These are phyloP conservation scores for Trametes hirsuta DNA, from an alignment of 1,284 basidiomycete genomes.

Conservation along the genomic window DNA sequence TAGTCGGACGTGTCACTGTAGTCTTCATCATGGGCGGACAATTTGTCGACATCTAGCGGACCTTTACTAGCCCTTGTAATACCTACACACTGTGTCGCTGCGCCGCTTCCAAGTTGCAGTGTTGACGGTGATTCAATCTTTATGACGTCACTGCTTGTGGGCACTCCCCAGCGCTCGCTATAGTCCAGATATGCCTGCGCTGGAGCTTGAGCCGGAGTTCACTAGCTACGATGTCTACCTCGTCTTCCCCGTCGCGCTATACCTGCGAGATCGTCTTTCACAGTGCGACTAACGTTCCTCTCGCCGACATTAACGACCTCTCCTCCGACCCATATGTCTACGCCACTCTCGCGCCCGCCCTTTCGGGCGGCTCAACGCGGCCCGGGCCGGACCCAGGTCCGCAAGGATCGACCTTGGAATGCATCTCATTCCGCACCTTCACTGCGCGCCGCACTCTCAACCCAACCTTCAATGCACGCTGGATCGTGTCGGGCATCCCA, in stretches of 20 bases:
- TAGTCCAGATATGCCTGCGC: not conserved
- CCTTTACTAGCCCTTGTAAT: too few species aligned
- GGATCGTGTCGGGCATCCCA: constrained; percentile 49
- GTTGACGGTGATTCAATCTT: too few species aligned
- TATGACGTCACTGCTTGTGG: not conserved
- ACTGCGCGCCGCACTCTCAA: constrained; percentile 41
- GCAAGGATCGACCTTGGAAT: constrained; percentile 25
- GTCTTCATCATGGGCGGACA: too few species aligned
- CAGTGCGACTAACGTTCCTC: constrained; percentile 42
- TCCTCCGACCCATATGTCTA: constrained; percentile 47
- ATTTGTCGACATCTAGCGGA: too few species aligned
- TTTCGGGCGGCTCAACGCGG: not conserved
- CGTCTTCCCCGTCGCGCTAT: constrained; percentile 26
- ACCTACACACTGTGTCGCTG: too few species aligned
- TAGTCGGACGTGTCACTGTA: too few species aligned
- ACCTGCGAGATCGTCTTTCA: constrained; percentile 47
- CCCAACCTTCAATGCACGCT: constrained; percentile 44
- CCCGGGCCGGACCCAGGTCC: not conserved
- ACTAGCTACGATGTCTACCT: constrained; percentile 3
- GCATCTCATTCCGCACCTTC: constrained; percentile 42
- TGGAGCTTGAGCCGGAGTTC: not conserved
- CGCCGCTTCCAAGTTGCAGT: too few species aligned
- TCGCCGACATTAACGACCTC: constrained; percentile 41
- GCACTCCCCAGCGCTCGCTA: too few species aligned
- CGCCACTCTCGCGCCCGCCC: constrained; percentile 32